Base-by-base conservation (phyloP, 768 basidiomycete species). In the Neoboletus magnificus region DNA sequence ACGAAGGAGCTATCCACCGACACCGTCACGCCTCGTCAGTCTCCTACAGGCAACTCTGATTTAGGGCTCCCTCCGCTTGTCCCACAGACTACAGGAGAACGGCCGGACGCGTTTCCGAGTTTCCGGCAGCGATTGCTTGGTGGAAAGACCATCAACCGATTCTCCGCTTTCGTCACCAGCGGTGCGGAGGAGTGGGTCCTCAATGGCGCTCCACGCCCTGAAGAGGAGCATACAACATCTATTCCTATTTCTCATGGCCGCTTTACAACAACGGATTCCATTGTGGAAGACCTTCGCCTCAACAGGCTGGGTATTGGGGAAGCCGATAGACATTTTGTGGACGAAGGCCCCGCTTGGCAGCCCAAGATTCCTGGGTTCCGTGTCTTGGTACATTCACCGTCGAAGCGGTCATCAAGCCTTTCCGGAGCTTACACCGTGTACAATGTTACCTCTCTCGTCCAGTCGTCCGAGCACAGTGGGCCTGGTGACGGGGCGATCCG, bases 181-280 rank as follows among this genome's bases (percentile, higher is more conserved):
- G 91, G 91, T 35, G 91, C 91, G 11, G 91, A 93, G 68, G 85
- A 86, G 49, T 93, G 85, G 74, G 79, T 92, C 9, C 78, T 92
- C n/a, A 82, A 86, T 48, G 91, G 91, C 5, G 75, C 72, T 27
- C 69, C 62, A 10, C 39, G 52, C 45, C 37, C 73, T 1, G 68
- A 73, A 42, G 75, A 77, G 15, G 59, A 69, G 8, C 56, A 60
- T 30, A 54, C 67, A 32, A 43, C 65, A 8, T 57, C 62, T 10
- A 18, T 52, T 2, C 37, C 62, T n/a, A 56, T 62, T 18, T 59
- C 68, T 50, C 69, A 72, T 51, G 41, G 54, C 2, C 71, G 71
- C 50, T 57, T 66, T 27, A n/a, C 54, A 36, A 71, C 69, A 7
- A 59, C 68, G 33, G 70, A 75, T 45, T 71, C 73, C 8, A 68